A percentile compares a stretch with the other conserved stretches of the same genome.
phyloP scores from a whole-genome alignment of 768 basidiomycete species.

The Agaricus sinodeliciosus region DNA sequence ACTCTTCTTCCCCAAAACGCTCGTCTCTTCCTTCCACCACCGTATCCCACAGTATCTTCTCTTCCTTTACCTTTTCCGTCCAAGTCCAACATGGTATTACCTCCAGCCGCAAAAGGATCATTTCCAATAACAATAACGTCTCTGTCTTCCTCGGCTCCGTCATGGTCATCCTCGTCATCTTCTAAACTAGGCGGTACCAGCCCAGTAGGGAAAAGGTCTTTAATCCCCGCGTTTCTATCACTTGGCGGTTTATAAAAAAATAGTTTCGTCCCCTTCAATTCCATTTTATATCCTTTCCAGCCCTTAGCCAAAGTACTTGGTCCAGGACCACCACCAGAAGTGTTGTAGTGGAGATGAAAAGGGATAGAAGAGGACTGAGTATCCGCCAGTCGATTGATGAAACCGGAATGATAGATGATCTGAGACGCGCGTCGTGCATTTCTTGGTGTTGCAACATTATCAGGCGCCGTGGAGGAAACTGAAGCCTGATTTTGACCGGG shows the following conservation, averaged over 20 bases:
- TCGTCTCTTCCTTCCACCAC: slow-evolving; percentile 46
- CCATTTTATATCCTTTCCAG: slow-evolving; percentile 85
- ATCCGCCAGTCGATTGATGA: slow-evolving; percentile 67
- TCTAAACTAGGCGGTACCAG: slow-evolving; percentile 50
- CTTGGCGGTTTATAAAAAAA: slow-evolving; percentile 82
- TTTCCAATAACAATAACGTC: not conserved
- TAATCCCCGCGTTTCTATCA: slow-evolving; percentile 57
- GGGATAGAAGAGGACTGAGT: slow-evolving; percentile 26
- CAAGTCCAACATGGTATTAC: not conserved
- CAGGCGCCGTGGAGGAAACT: not conserved
- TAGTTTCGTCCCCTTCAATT: slow-evolving; percentile 78
- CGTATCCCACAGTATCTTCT: slow-evolving; percentile 13
- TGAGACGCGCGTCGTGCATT: slow-evolving; percentile 65
- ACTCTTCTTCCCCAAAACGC: slow-evolving; percentile 73
- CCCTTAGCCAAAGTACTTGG: slow-evolving; percentile 43
- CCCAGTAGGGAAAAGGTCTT: slow-evolving; percentile 67
- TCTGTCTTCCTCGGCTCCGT: slow-evolving; percentile 12
- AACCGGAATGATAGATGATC: slow-evolving; percentile 67
- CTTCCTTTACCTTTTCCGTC: slow-evolving; percentile 25
- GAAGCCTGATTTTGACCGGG: slow-evolving; percentile 18
- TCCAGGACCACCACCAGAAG: slow-evolving; percentile 5
- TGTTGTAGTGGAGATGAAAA: slow-evolving; percentile 18
- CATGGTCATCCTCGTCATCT: slow-evolving; percentile 31
- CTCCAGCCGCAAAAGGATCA: slow-evolving; percentile 13
- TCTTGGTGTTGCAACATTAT: not conserved